Evolutionary conservation across 768 basidiomycete species (phyloP), one percentile per base, ranked within the genome.

Genomic region (Kwoniella mangroviensis): DNA sequence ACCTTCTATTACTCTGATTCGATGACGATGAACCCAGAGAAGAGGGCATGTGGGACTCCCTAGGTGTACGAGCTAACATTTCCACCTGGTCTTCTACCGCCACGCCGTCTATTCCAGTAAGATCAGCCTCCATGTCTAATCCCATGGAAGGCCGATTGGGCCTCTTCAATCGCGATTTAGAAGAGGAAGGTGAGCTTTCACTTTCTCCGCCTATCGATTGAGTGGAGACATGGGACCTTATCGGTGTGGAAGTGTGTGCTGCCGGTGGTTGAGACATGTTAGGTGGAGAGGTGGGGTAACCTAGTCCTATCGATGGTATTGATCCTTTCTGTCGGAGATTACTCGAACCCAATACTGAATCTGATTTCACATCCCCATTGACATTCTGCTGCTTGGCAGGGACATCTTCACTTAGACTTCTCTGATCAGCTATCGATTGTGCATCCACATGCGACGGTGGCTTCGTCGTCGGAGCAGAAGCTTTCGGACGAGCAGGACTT

Each of bases 121-220:
- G 53, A 60, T 71, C 72, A 21, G 63, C 67, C 43, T 76, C 72
- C 58, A 71, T 70, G 40, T 76, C 75, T 63, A 76, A 43, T 1
- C 75, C 75, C 19, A 72, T 41, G 9, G 66, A 63, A 54, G 70
- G 70, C 53, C 66, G 9, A 21, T 45, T 49, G 5, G 65, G 56
- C 26, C 66, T 54, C 53, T 67, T 65, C 59, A 53, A 49, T 4
- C 64, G 59, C 19, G 59, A 43, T 28, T 68, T 67, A 21, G 62
- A 63, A 4, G 70, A 62, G 7, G 70, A 67, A 7, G 64, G 65
- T 24, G 60, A 65, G 1, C 42, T 52, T 5, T n/a, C 55, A 15
- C 28, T 40, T 11, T 67, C 65, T 13, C 56, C 65, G 26, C 63
- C 34, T 24, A 42, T 34, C 4, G 63, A 56, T 7, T 12, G 22